phyloP scores from a whole-genome alignment of 805 yeast genomes.

The Suhomyces vadensis region DNA sequence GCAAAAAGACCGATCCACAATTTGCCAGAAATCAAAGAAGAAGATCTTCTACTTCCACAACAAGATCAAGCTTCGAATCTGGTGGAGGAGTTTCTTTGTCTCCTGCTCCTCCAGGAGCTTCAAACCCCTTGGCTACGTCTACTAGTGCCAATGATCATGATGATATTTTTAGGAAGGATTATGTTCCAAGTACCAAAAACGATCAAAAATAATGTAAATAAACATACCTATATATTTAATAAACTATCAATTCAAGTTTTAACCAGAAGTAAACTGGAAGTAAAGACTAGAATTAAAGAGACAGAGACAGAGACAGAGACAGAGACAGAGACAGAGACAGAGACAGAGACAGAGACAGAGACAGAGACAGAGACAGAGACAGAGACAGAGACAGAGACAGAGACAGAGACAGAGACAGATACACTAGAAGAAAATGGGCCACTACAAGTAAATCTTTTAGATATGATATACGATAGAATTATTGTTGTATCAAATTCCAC shows the following conservation, averaged over 20 bases:
- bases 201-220: constrained; percentile 1
- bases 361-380: no score
- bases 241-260: no score
- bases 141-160: constrained; percentile 4
- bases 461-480: no score
- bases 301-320: not conserved
- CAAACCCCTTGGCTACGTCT: not conserved
- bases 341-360: no score
- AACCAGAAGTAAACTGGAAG: no score
- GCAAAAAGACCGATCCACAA: constrained; percentile 77
- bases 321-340: not conserved
- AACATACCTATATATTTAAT: not conserved
- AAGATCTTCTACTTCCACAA: constrained; percentile 48
- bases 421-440: no score
- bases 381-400: no score
- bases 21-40: constrained; percentile 88
- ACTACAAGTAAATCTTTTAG: no score
- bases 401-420: no score
- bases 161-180: constrained; percentile 8
- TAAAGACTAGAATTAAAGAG: not conserved
- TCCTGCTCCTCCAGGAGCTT: not conserved
- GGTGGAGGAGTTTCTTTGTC: constrained; percentile 5
- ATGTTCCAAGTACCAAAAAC: constrained; percentile 4
- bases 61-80: constrained; percentile 14
- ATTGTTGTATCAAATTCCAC: no score